Conservation (phyloP, 768 basidiomycete species). For the Paxillus rubicundulus region DNA sequence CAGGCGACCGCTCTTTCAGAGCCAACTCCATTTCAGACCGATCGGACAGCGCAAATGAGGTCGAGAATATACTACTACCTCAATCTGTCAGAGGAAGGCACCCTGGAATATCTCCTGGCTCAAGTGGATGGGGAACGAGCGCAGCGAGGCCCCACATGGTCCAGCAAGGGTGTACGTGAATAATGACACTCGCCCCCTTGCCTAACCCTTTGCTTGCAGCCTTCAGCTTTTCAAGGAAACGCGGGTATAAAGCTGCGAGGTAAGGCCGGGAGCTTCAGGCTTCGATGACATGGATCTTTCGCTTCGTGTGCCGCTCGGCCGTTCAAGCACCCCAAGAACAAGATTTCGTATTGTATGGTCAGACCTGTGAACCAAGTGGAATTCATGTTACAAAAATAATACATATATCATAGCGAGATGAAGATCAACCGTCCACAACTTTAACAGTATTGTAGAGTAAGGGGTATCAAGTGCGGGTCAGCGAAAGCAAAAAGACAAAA, state of each 20-base stretch:
- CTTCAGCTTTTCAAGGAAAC: conserved; percentile 42
- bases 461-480: conserved; percentile 13
- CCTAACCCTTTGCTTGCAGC: conserved; percentile 28
- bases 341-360: conserved; percentile 8
- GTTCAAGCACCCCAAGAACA: neutral
- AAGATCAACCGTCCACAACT: conserved; percentile 1
- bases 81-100: conserved; percentile 19
- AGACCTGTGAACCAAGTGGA: conserved; percentile 11
- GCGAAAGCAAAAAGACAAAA: conserved; percentile 5
- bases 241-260: conserved; percentile 48
- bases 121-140: conserved; percentile 39
- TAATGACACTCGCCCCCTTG: neutral
- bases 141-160: conserved; percentile 21
- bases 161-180: conserved; percentile 28
- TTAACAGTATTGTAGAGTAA: conserved; percentile 3
- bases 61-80: conserved; percentile 59
- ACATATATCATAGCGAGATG: conserved; percentile 21
- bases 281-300: too few species aligned
- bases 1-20: conserved; percentile 42
- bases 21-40: conserved; percentile 51
- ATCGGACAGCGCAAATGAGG: conserved; percentile 68
- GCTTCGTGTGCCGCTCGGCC: neutral
- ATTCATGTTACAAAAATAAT: conserved; percentile 15
- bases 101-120: conserved; percentile 17
- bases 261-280: conserved; percentile 4